Evolutionary conservation across 2,329 filamentous ascomycete species (phyloP), one percentile per base, ranked within the genome.

Genomic region (Macrophomina pseudophaseolina): DNA sequence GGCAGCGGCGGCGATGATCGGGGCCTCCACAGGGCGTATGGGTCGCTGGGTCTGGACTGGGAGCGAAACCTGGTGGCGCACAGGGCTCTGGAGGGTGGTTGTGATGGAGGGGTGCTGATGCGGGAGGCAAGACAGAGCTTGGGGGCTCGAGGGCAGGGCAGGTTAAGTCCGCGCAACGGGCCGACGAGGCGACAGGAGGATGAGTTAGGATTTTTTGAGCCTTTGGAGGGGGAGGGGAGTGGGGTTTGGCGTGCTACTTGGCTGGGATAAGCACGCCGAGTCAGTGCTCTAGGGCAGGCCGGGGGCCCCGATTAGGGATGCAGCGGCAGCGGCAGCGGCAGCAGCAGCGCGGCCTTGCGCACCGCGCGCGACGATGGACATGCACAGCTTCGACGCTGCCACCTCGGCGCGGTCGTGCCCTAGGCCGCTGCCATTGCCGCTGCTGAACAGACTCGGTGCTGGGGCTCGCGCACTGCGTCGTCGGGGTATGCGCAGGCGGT

Each of bases 161-260:
- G 48, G 42, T 54, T 48, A 65, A 46, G 64, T 46, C 52, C 52
- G 64, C 64, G 64, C 64, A 59, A 65, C 64, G 64, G 64, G 64
- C 64, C 64, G 64, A 65, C 52, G 53, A 59, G 53, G 64, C 52
- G 64, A 65, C 42, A 49, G 42, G 42, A 62, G 58, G 58, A 62
- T 62, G 58, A 28, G 58, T 62, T 62, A 62, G 58, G 58, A 62
- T 49, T 64, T 51, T 52, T 51, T 51, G 46, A 64, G 49, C 35
- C 49, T 64, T 64, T 64, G 60, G 60, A 64, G 60, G 60, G 59
- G 59, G 49, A 64, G 48, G 60, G 59, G 46, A 63, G 60, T 64
- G 60, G 60, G 60, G 60, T 64, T 64, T 64, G 60, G 60, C 60
- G 60, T 52, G 60, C 58, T 62, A 62, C 58, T 62, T 62, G 58